Percentiles rank a stretch among this genome's conserved stretches.
Evolutionary conservation across 1,284 basidiomycete species (phyloP).

Genomic region (Volvariella volvacea): DNA sequence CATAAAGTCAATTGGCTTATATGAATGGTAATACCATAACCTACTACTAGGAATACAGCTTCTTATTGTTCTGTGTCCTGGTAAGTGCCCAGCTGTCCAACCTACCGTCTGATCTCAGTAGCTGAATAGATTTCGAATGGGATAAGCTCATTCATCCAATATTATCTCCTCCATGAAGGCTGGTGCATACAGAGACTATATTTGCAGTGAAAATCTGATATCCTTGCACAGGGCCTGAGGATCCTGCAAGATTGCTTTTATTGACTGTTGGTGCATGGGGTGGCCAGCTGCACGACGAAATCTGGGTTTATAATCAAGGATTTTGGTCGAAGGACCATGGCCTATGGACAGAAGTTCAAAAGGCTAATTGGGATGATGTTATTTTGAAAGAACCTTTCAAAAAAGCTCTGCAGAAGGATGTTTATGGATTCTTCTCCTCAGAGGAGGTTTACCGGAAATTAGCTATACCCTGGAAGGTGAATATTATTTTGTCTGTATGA

Average conservation of each 20-base stretch:
- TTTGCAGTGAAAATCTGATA: too few relatives aligned
- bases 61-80: slow-evolving; percentile 22
- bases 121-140: too few relatives aligned
- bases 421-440: slow-evolving; percentile 72
- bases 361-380: slow-evolving; percentile 69
- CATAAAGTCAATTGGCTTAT: not conserved
- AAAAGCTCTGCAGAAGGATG: slow-evolving; percentile 57
- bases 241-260: slow-evolving; percentile 46
- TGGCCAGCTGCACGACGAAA: slow-evolving; percentile 54
- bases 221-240: slow-evolving; percentile 38
- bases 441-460: slow-evolving; percentile 66
- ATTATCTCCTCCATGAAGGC: too few relatives aligned
- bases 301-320: slow-evolving; percentile 70
- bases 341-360: slow-evolving; percentile 67
- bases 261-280: slow-evolving; percentile 44
- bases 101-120: not conserved
- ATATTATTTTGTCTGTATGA: not conserved
- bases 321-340: slow-evolving; percentile 57
- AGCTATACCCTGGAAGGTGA: slow-evolving; percentile 77
- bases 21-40: not conserved
- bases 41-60: slow-evolving; percentile 24
- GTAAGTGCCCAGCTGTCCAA: slow-evolving; percentile 13
- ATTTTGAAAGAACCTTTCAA: slow-evolving; percentile 73
- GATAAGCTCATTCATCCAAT: too few relatives aligned
- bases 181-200: too few relatives aligned